Evolutionary conservation across 768 basidiomycete genomes (phyloP), one percentile per base, ranked within the genome.

Genomic region (Mycena polygramma): DNA sequence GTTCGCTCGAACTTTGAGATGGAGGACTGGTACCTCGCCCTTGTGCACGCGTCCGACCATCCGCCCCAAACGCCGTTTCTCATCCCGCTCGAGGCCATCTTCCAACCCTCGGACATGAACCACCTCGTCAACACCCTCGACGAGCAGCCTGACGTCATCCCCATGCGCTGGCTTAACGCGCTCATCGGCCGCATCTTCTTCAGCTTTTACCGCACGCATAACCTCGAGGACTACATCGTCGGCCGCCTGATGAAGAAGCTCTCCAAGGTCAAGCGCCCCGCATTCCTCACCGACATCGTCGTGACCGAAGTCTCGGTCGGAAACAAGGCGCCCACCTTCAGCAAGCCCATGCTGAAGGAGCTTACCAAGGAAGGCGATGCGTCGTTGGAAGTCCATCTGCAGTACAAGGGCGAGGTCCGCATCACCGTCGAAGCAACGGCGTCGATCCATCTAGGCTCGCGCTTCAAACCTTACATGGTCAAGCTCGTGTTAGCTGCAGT

Each of bases 301-400:
- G 94, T 99, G 51, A 92, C 92, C 43, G 94, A 97, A 71, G 96
- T 97, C 57, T 92, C 93, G 48, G 92, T 98, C 57, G 97, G 97
- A 13, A 89, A 90, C 74, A 90, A 84, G 62, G 87, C 94, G 0
- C 95, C 97, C 4, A 93, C 93, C 72, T 87, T 99, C 71, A 95
- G 93, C 86, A 97, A 97, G 73, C 98, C 98, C 4, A 98, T 99
- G 97, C 85, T 99, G 64, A 99, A 99, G 82, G 96, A 98, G 75
- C 90, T 98, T 63, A 97, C 96, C 1, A 91, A 92, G 73, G 96
- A 98, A 66, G 98, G 98, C 20, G 94, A 97, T 73, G 95, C 96
- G 0, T 87, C 94, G 7, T 83, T 99, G 76, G 97, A 98, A 76
- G 89, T 97, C 8, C 92, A 93, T 71, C 80, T 97, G 30, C 86